Evolutionary conservation across 768 basidiomycete species (phyloP).

Genomic region (Tremella yokohamensis): DNA sequence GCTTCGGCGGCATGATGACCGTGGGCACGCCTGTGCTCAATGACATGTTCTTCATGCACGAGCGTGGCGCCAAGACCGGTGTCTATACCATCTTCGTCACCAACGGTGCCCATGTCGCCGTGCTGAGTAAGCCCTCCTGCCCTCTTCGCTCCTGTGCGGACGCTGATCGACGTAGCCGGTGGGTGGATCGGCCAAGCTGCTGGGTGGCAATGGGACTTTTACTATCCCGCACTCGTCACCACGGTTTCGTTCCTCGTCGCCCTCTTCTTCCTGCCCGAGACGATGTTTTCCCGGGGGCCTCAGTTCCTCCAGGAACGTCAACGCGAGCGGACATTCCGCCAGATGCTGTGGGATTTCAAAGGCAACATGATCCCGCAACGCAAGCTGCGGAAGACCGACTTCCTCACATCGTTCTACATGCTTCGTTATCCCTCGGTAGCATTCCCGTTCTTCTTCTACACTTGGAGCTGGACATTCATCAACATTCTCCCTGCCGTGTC

Average conservation of each 20-base stretch:
- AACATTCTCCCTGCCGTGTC: neutral
- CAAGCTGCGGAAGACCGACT: neutral
- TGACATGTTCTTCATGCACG: slow-evolving; percentile 5
- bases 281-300: too few relatives aligned
- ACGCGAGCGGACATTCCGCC: neutral
- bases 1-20: slow-evolving; percentile 4
- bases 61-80: neutral
- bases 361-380: slow-evolving; percentile 8
- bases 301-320: too few relatives aligned
- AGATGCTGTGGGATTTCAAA: slow-evolving; percentile 1
- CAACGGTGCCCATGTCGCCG: slow-evolving; percentile 1
- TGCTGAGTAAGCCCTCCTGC: neutral
- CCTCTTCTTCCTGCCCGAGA: too few relatives aligned
- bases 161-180: too few relatives aligned
- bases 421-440: neutral
- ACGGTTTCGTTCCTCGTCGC: too few relatives aligned
- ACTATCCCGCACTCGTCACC: too few relatives aligned
- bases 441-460: slow-evolving; percentile 4
- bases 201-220: too few relatives aligned
- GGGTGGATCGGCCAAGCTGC: too few relatives aligned
- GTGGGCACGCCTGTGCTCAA: neutral
- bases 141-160: too few relatives aligned
- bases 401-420: slow-evolving; percentile 1
- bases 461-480: slow-evolving; percentile 6
- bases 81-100: neutral